Base-by-base conservation (phyloP, 768 basidiomycete genomes). In the Mycena floridula region DNA sequence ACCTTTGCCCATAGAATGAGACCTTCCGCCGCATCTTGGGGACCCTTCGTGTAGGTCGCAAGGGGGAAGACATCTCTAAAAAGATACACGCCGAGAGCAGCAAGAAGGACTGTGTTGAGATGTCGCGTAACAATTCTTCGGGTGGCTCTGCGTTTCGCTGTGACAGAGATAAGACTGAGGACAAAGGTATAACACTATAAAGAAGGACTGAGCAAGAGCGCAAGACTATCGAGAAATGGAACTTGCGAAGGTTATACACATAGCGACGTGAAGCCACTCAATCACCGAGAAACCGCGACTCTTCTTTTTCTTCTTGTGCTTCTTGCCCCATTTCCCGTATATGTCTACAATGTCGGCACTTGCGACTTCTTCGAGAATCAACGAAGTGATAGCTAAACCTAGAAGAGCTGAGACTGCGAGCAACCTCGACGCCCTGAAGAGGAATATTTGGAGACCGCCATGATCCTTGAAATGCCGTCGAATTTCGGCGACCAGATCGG, bases 51-150 rank as follows among this genome's bases (percentile, higher is more conserved):
- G 58, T 66, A 82, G 0, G 80, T 84, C 13, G 69, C 61, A 7
- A 84, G 54, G 11, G 83, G 84, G 57, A 69, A 81, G 6, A 85
- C 40, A 53, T 79, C 74, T n/a, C 82, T 72, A 52, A 79, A 81
- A 25, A 62, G 60, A 51, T 72, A 84, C 7, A 80, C 66, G 8
- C 52, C 51, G 55, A 77, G 75, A 4, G 64, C 64, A 22, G 64
- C 59, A n/a, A 79, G 50, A 8, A 82, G 59, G 1, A 83, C 52
- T 16, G 63, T 54, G 45, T 69, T 69, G 49, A 78, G 59, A 53
- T 84, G 82, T 9, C 59, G 60, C 18, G 66, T 68, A 7, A 61
- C 58, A 12, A 70, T 55, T 36, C 51, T 50, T 24, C 11, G 9
- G 24, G 68, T 66, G 56, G 69, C 64, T 18, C 60, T 55, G 15